Base-by-base conservation (phyloP, 495 filamentous ascomycete genomes). In the Penicillium robsamsonii region DNA sequence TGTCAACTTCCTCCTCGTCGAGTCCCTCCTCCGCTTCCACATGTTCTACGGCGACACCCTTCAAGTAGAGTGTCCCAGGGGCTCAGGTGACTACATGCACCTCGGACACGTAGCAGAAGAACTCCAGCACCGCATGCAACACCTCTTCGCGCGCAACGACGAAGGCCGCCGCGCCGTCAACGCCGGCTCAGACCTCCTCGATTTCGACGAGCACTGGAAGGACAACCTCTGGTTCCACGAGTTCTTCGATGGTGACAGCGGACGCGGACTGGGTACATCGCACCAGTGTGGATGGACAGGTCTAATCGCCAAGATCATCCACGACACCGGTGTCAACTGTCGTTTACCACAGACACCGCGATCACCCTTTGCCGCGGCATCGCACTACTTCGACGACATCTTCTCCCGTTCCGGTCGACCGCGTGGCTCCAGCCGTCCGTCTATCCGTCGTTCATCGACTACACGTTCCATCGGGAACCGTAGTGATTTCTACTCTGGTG, bases 201-300 rank as follows among this genome's bases (percentile, higher is more conserved):
- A 97, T 73, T 94, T 86, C 59, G 90, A 97, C 69, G 84, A 89
- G 22, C 76, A 96, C 72, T 97, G 93, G 93, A 91, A 84, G 67
- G 91, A 97, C 66, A 83, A 96, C 63, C 73, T 97, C 56, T 96
- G 90, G 87, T 97, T 95, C 80, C 87, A 96, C 65, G 93, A 97
- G 70, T 97, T 95, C 77, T 97, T 97, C 64, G 92, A 97, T 62
- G 93, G 90, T 27, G 94, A 97, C 66, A 86, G 78, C 25, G 93
- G 94, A 15, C 85, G 91, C 49, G 93, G 94, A 6, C 78, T 97
- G 8, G 93, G 93, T 50, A 90, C 93, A 22, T 94, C 89, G 45
- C 94, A 97, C 71, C 93, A 97, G 69, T 96, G 91, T 57, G 93
- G 93, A 5, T 97, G 94, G 94, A 96, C 93, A n/a, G 94, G 93